Percentiles rank a stretch among this genome's conserved stretches.
These are phyloP conservation scores for Singerocomus inundabilis DNA, from an alignment of 1,284 basidiomycete genomes.

Conservation along the genomic window DNA sequence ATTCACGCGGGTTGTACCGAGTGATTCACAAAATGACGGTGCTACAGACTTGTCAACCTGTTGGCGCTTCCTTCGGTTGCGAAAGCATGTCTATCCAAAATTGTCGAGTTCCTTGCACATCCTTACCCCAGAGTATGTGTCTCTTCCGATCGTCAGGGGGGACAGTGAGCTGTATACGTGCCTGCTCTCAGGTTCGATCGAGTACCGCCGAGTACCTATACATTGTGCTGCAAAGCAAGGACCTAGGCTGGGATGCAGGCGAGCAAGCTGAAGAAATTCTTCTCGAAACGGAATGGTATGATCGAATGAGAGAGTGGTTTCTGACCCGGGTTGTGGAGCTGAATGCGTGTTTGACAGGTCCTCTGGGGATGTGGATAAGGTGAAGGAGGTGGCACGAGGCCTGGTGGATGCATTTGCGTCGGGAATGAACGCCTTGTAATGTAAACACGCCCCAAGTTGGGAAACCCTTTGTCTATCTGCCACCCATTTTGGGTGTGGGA, in stretches of 20 bases:
- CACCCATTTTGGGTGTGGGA: conserved; percentile 25
- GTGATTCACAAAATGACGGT: conserved; percentile 15
- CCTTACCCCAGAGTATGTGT: conserved; percentile 70
- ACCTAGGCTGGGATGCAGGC: conserved; percentile 61
- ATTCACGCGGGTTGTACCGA: conserved; percentile 16
- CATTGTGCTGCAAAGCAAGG: conserved; percentile 65
- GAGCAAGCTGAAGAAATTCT: conserved; percentile 70
- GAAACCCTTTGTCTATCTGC: no score
- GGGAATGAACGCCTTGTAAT: conserved; percentile 29
- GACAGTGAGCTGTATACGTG: conserved; percentile 4
- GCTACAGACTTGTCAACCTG: conserved; percentile 59
- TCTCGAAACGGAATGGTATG: conserved; percentile 80
- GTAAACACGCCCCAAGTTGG: neutral
- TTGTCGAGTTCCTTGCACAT: conserved; percentile 70
- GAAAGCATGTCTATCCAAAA: conserved; percentile 42
- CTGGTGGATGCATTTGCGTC: conserved; percentile 30
- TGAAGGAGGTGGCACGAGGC: conserved; percentile 37
- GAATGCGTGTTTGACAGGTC: conserved; percentile 40
- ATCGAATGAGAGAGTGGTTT: conserved; percentile 6
- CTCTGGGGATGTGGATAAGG: conserved; percentile 34
- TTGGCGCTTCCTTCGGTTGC: conserved; percentile 49
- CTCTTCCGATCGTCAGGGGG: conserved; percentile 13
- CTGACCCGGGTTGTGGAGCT: conserved; percentile 29
- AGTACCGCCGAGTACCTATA: conserved; percentile 83
- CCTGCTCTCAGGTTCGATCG: conserved; percentile 59